Base-by-base conservation (phyloP, 2,329 filamentous ascomycete genomes). In the Colletotrichum incanum region DNA sequence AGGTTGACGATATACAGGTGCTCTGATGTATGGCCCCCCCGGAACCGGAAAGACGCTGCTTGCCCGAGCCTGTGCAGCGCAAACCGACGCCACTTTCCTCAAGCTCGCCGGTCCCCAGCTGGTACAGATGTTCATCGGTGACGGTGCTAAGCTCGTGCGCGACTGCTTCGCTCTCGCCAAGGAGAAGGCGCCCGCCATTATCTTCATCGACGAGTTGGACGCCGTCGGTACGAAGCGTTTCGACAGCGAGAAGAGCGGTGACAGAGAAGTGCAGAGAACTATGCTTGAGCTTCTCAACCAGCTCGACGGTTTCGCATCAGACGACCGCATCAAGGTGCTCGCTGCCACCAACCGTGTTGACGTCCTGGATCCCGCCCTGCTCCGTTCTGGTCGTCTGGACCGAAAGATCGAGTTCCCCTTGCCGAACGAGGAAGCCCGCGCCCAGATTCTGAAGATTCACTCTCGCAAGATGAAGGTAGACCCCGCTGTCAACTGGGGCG, bases 251-350 rank as follows among this genome's bases (percentile, higher is more conserved):
- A 99, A 98, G 89, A 96, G 93, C 73, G 96, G 96, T 85, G 96
- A 99, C 82, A 91, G 96, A 82, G 96, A 99, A 86, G 96, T 99
- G 54, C 96, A 99, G 86, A 91, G 96, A 82, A 99, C 96, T 70
- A 99, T 99, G 97, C 87, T 99, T 86, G 96, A 99, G 84, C 90
- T 99, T 67, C 93, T 99, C 75, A 99, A 99, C 86, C 96, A 99
- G 86, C 91, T 99, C 1, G 96, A 99, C 80, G 96, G 96, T 65
- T 99, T 99, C 80, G 97, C 96, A 0, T 98, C 95, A 8, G 95
- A 98, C 80, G 96, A 98, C 81, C 92, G 95, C 63, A 97, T 98
- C 88, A 98, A 98, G 86, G 96, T 98, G 6, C 88, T 98, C 63
- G 95, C 95, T 4, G 95, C 95, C 55, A 98, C 95, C 31, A 98